Percentiles rank a stretch among this genome's conserved stretches.
These are phyloP conservation scores for Isochrysis galbana DNA, from an alignment of 78 protist genomes.

Conservation along the genomic window DNA sequence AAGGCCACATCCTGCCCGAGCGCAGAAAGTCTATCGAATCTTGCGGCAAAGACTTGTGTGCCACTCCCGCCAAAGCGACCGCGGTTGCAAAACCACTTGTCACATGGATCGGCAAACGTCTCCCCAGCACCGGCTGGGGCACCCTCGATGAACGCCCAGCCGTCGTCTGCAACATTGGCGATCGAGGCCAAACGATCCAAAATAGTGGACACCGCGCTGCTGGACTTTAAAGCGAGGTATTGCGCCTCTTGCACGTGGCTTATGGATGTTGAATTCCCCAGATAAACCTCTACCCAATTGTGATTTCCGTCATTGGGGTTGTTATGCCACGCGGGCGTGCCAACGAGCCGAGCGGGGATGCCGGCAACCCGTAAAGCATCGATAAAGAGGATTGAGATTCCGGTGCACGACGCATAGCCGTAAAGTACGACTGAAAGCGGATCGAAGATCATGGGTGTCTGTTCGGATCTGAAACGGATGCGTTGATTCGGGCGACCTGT, in stretches of 20 bases:
- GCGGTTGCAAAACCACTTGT: constrained; percentile 34
- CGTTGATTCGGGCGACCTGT: not conserved
- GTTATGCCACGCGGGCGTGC: constrained; percentile 23
- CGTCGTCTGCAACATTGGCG: too few species aligned
- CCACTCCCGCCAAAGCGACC: not conserved
- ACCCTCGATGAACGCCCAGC: constrained; percentile 30
- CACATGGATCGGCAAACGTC: constrained; percentile 14
- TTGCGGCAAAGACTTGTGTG: not conserved
- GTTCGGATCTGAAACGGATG: not conserved
- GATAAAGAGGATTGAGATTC: constrained; percentile 3
- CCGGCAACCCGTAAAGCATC: constrained; percentile 34
- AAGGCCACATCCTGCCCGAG: not conserved
- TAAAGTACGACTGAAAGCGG: not conserved
- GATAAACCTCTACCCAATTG: constrained; percentile 29
- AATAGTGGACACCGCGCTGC: too few species aligned
- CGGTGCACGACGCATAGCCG: constrained; percentile 38
- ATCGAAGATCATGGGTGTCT: not conserved
- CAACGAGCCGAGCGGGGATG: constrained; percentile 38
- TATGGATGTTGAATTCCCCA: not conserved
- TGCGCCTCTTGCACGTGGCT: too few species aligned
- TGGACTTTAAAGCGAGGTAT: too few species aligned
- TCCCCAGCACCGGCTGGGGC: constrained; percentile 26
- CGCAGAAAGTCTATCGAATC: not conserved
- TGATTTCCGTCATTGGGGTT: not conserved
- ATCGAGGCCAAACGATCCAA: too few species aligned